Evolutionary conservation across 2,329 filamentous ascomycete species (phyloP).

Genomic region (Huntiella omanensis): DNA sequence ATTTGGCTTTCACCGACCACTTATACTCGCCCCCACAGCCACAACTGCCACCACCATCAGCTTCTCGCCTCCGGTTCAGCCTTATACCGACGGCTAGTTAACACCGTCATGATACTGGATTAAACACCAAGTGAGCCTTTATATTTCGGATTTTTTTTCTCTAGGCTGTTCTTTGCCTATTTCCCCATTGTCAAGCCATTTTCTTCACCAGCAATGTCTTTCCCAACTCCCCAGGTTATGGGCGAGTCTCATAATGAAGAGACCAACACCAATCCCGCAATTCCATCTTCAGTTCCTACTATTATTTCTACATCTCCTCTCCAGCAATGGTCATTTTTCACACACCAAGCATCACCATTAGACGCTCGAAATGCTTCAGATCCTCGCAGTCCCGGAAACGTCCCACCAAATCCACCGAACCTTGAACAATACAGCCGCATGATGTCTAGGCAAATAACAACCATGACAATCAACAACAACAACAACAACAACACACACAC

Average conservation of each 20-base stretch:
- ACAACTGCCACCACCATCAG: too few relatives aligned
- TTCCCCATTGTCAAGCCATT: not conserved
- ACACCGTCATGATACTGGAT: too few relatives aligned
- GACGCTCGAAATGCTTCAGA: constrained; percentile 4
- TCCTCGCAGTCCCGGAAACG: constrained; percentile 1
- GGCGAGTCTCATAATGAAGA: too few relatives aligned
- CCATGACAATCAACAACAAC: not conserved
- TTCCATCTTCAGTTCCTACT: constrained; percentile 5
- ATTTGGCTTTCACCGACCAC: too few relatives aligned
- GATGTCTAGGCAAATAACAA: constrained; percentile 8
- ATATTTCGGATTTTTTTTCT: not conserved
- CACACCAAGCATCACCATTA: not conserved
- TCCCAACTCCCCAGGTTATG: too few relatives aligned
- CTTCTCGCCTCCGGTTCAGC: too few relatives aligned
- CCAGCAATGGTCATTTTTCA: not conserved
- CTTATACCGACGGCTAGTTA: too few relatives aligned
- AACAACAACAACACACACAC: too few relatives aligned
- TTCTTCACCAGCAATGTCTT: not conserved
- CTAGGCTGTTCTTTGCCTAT: not conserved
- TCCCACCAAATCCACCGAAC: not conserved
- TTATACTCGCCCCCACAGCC: too few relatives aligned
- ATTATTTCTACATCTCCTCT: constrained; percentile 6
- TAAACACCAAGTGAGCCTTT: too few relatives aligned
- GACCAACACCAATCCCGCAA: too few relatives aligned
- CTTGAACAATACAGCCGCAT: constrained; percentile 10